These are phyloP conservation scores for Phaeotremella fagi DNA, from an alignment of 768 basidiomycete species.

Conservation along the genomic window DNA sequence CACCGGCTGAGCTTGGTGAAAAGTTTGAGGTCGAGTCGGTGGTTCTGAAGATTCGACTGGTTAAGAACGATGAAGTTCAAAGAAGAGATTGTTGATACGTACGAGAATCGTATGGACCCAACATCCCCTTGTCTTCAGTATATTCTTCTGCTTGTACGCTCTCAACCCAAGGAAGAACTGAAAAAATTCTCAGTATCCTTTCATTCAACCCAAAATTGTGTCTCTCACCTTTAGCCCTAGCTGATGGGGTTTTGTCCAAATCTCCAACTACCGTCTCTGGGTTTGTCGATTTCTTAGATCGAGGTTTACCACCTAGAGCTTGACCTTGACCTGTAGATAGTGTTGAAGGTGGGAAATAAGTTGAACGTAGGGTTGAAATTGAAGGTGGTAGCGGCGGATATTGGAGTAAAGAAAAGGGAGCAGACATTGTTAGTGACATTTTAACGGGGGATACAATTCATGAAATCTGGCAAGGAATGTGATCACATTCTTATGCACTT, in stretches of 20 bases:
- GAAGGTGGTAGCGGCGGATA: background rate
- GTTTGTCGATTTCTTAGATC: background rate
- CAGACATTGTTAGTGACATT: background rate
- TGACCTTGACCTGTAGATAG: background rate
- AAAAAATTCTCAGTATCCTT: background rate
- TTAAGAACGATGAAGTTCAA: background rate
- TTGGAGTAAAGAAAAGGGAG: background rate
- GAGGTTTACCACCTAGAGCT: background rate
- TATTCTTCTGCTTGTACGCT: slow-evolving; percentile 18
- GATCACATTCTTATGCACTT: too few relatives aligned
- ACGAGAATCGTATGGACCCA: slow-evolving; percentile 41
- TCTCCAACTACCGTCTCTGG: background rate
- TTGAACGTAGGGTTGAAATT: background rate
- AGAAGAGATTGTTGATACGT: slow-evolving; percentile 3
- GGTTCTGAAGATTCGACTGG: slow-evolving; percentile 5
- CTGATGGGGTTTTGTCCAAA: background rate
- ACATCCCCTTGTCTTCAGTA: slow-evolving; percentile 36
- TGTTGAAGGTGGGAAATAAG: background rate
- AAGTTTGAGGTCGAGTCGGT: slow-evolving; percentile 16
- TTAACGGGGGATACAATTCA: too few relatives aligned
- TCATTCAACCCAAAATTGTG: background rate
- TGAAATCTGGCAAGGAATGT: too few relatives aligned
- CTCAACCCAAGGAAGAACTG: slow-evolving; percentile 43
- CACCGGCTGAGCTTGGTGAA: slow-evolving; percentile 9
- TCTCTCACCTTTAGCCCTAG: slow-evolving; percentile 24